Base-by-base conservation (phyloP, 352 stramenopile species). In the Stramenopiles sp. region DNA sequence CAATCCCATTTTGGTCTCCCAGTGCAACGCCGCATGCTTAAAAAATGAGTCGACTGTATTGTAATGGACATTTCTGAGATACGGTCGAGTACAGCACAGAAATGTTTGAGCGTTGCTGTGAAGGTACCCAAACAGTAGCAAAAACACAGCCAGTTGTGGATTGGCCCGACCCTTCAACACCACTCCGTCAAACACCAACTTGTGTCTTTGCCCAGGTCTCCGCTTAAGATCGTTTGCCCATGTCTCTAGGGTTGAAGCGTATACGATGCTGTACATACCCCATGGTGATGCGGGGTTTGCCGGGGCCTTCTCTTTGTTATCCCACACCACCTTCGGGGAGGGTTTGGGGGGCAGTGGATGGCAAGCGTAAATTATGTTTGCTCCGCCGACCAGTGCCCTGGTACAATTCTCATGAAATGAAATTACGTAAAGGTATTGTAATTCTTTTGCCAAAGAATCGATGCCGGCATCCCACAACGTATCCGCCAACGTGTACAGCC, bases 71-170 rank as follows among this genome's bases (percentile, higher is more conserved):
- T 71, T 71, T 2, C 53, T 2, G 1, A 71, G 6, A 6, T 71
- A 71, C 35, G 53, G 53, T 33, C 53, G 33, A 4, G 12, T 71
- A 71, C 53, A 71, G 12, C 53, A 71, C 6, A 71, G 53, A 71
- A 71, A 71, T 4, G 53, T 6, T 71, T 71, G 12, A 18, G 43
- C 43, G 43, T 63, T 2, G 35, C 35, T 6, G 33, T 6, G 2
- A 2, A 71, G 35, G 35, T 6, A 71, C 33, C 35, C 35, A 6
- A 6, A 71, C 2, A 71, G 12, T 33, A 71, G 12, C 6, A 71
- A 33, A 6, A 6, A 71, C 33, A 71, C 53, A 71, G 53, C 53
- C 2, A 71, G 2, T 33, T 71, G 53, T 6, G 53, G 53, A 71
- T 71, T 71, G 2, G 53, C 53, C 6, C 53, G 33, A 6, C 53